phyloP scores from a whole-genome alignment of 2,329 filamentous ascomycete genomes.

The Arachnopeziza araneosa region DNA sequence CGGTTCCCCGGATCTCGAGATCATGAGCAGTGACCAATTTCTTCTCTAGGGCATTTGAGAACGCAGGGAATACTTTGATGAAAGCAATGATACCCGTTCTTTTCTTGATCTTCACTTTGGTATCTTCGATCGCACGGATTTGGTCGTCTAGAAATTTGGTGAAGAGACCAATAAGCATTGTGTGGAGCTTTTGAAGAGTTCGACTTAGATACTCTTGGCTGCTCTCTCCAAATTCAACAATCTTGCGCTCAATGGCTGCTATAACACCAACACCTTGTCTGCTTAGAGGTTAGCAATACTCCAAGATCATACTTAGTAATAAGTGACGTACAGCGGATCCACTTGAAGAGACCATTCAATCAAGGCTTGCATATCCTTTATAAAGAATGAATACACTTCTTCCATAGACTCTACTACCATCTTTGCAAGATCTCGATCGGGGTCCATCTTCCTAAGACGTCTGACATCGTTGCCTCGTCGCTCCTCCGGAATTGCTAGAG shows the following conservation, averaged over 20 bases:
- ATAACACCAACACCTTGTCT: conserved; percentile 88
- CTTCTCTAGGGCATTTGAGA: conserved; percentile 76
- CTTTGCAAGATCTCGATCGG: conserved; percentile 79
- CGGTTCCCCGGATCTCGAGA: conserved; percentile 65
- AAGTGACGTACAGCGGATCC: conserved; percentile 68
- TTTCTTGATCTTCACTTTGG: conserved; percentile 98
- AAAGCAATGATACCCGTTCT: conserved; percentile 94
- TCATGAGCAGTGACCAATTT: conserved; percentile 62
- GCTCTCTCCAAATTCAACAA: conserved; percentile 75
- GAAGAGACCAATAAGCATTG: conserved; percentile 69
- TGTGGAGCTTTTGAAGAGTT: conserved; percentile 73
- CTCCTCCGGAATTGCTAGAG: conserved; percentile 57
- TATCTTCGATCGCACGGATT: conserved; percentile 92
- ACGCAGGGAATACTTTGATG: conserved; percentile 87
- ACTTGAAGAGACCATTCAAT: conserved; percentile 77
- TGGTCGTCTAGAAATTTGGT: conserved; percentile 90
- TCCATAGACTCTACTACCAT: conserved; percentile 85
- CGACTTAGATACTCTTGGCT: conserved; percentile 89
- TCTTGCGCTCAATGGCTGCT: conserved; percentile 71
- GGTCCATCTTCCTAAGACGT: conserved; percentile 74
- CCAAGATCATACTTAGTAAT: not conserved
- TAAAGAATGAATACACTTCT: conserved; percentile 77
- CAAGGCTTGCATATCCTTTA: conserved; percentile 69
- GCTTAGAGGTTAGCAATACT: conserved; percentile 15
- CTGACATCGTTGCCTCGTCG: conserved; percentile 69